phyloP scores from a whole-genome alignment of 345 rosid species.

The Gossypium sturtianum region DNA sequence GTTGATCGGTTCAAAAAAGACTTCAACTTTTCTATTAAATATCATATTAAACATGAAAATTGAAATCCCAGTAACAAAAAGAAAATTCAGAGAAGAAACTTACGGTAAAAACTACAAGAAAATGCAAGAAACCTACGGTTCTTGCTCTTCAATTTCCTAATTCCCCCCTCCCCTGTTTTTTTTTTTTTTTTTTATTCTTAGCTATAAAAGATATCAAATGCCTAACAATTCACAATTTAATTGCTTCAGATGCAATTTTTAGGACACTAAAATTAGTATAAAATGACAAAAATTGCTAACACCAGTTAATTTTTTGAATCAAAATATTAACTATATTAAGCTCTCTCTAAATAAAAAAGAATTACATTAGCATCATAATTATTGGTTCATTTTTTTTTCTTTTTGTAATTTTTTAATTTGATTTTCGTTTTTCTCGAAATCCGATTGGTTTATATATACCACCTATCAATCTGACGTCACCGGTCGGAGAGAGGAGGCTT shows the following conservation, averaged over 20 bases:
- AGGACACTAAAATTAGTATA: constrained; percentile 7
- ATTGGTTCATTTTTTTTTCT: no score
- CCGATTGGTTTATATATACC: constrained; percentile 48
- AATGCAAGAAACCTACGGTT: constrained; percentile 1
- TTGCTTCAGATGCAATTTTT: constrained; percentile 3
- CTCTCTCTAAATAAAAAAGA: constrained; percentile 2
- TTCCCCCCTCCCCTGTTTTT: background rate
- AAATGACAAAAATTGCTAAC: constrained; percentile 22
- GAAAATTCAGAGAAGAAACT: background rate
- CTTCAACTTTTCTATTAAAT: constrained; percentile 13
- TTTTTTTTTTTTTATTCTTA: background rate
- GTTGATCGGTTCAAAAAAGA: background rate
- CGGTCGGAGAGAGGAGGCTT: constrained; percentile 20
- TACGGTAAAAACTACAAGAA: constrained; percentile 15
- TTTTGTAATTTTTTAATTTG: no score
- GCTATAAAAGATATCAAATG: background rate
- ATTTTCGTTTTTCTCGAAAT: constrained; percentile 16
- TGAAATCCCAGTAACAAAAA: background rate
- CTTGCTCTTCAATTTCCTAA: background rate
- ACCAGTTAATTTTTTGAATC: constrained; percentile 19
- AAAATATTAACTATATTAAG: constrained; percentile 19
- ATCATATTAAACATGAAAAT: constrained; percentile 11
- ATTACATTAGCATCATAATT: constrained; percentile 23
- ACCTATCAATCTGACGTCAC: constrained; percentile 73
- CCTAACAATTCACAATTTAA: constrained; percentile 21